Base-by-base conservation (phyloP, 2,329 filamentous ascomycete species). In the Thielaviopsis cerberus region DNA sequence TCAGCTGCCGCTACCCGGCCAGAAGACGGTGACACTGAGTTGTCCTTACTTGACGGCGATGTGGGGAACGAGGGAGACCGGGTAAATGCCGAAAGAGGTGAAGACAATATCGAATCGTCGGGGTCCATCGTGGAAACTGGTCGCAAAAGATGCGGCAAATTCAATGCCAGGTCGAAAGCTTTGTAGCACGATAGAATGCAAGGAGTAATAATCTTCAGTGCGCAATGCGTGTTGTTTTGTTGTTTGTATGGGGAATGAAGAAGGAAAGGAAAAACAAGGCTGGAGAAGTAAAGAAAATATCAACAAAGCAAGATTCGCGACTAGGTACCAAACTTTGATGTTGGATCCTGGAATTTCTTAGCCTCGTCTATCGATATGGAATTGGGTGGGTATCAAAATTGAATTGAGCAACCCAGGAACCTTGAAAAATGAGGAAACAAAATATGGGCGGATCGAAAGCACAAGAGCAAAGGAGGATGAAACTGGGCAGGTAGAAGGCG, bases 71-170 rank as follows among this genome's bases (percentile, higher is more conserved):
- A 77, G 1, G 78, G 78, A 23, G 78, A 78, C 53, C 73, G 71
- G 23, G 76, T 76, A 54, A 80, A 70, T 27, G 73, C 67, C 1
- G 78, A 80, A 50, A 81, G 72, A 34, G 78, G 77, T 34, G 78
- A 80, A 1, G 76, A 79, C 25, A 72, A 72, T 13, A 71, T 67
- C 48, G 75, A 79, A 5, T 50, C 23, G 34, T 23, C 23, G 30
- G n/a, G n/a, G 51, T 55, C 37, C 26, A 55, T 51, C 34, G 27
- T 54, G 30, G 26, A 37, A 23, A 37, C 23, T 2, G 5, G 13
- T 3, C 27, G 34, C 4, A 11, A 25, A 8, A 34, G 2, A 24
- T 25, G 53, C 54, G n/a, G 41, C 41, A 7, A 22, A 10, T 48
- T 48, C 41, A 48, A 48, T 48, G 41, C 22, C 41, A 10, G 22